Evolutionary conservation across 2,329 filamentous ascomycete genomes (phyloP), one percentile per base, ranked within the genome.

Genomic region (Neoascochyta sp.): DNA sequence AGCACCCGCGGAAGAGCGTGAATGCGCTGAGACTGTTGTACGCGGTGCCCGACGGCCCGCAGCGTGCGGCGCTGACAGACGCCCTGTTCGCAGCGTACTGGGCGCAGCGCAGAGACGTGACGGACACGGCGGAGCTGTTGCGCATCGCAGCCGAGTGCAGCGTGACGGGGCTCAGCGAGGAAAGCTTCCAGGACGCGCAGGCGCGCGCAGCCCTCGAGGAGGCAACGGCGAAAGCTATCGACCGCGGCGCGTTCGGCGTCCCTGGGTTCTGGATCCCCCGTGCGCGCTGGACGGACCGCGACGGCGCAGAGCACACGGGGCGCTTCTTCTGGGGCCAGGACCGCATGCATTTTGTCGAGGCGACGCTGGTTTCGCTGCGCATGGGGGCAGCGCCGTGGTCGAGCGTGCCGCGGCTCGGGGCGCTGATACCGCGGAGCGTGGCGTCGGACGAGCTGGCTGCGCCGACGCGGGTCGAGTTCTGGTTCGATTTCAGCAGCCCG

Each of bases 331-430:
- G 56, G 57, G 58, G 58, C 1, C 57, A 62, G 29, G 58, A 61
- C 39, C 47, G 54, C 0, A 61, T 62, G 55, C 55, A 60, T 27
- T 60, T 62, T 22, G 58, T 60, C 3, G 57, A 62, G 24, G 58
- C 54, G 2, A 39, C 47, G 3, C 27, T 60, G 4, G 19, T 45
- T 9, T 43, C 45, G 1, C 19, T 50, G 1, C 29, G 32, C 13
- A 35, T 23, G 11, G 24, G 22, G 6, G 28, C 31, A 3, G 13
- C 18, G 6, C 10, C 27, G 3, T 52, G 49, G 52, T 29, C 30
- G 5, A 7, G 13, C 0, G 44, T 56, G 0, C 8, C 26, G 0
- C 27, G 27, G 12, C 32, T 60, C 11, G 45, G 39, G 7, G 43
- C 29, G 12, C 21, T 60, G 3, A 39, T 60, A 32, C 55, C 55